Base-by-base conservation (phyloP, 2,329 filamentous ascomycete genomes). In the Trichoderma sp. region DNA sequence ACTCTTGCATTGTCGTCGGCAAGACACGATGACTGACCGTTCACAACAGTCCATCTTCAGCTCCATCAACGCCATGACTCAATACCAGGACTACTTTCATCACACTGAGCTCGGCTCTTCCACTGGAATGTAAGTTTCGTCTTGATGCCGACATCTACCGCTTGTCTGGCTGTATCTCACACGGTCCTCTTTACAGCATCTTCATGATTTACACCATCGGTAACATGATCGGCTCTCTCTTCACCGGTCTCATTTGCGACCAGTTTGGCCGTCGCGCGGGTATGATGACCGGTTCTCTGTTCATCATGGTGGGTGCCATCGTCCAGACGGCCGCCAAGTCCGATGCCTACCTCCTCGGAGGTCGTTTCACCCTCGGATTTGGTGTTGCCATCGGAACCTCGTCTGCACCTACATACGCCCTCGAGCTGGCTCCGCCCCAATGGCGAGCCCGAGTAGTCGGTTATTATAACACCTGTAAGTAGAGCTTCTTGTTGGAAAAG, bases 351-450 rank as follows among this genome's bases (percentile, higher is more conserved):
- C 85, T 87, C n/a, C 83, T 87, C 53, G 85, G 85, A 7, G 89
- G 88, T 3, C 86, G 89, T 29, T 90, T 91, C 77, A 81, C 91
- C 4, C 86, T 91, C 0, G 89, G 89, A 21, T 90, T 91, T 71
- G 85, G 85, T 18, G 84, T 86, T 6, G 83, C 84, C 14, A 85
- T 85, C 69, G 83, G 83, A 27, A 84, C 83, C 0, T 84, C 84
- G 1, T 82, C 83, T 5, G 84, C 84, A 5, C 84, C 84, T 2
- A 84, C 82, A 0, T 86, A 85, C 65, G 84, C 85, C 6, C 80
- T 84, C 11, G 89, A 90, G 79, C 84, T 90, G 79, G 86, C 88
- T 0, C 88, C 90, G 77, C 89, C 88, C 0, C 82, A 85, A 69
- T 90, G 87, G 86, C 83, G 88, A 74, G 88, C 84, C 11, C 81